phyloP scores from a whole-genome alignment of 345 rosid genomes.

The Brassica nigra region DNA sequence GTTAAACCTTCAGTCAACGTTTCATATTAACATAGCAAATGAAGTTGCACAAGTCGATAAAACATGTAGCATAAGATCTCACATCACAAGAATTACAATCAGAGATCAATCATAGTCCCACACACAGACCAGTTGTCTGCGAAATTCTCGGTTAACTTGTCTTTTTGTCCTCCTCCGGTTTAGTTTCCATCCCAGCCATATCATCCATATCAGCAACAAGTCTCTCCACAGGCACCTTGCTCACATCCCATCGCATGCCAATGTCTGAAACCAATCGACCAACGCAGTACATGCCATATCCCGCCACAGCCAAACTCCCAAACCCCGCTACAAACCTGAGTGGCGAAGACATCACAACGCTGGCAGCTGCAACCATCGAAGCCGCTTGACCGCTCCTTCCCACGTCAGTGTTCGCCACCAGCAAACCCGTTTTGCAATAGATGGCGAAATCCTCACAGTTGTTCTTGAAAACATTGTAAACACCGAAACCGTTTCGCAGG shows the following conservation, averaged over 20 bases:
- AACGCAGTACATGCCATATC: slow-evolving; percentile 37
- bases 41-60: slow-evolving; percentile 15
- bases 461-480: slow-evolving; percentile 69
- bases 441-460: slow-evolving; percentile 89
- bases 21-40: slow-evolving; percentile 19
- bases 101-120: slow-evolving; percentile 6
- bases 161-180: slow-evolving; percentile 15
- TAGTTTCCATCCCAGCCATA: slow-evolving; percentile 16
- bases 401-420: slow-evolving; percentile 57
- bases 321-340: slow-evolving; percentile 62
- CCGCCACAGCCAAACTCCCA: slow-evolving; percentile 59
- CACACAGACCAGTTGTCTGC: not conserved
- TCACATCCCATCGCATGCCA: slow-evolving; percentile 68
- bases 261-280: slow-evolving; percentile 60
- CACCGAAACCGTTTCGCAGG: slow-evolving; percentile 74
- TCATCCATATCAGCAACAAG: slow-evolving; percentile 38
- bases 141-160: slow-evolving; percentile 10
- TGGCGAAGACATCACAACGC: slow-evolving; percentile 56
- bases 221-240: slow-evolving; percentile 43
- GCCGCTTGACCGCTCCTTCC: slow-evolving; percentile 87
- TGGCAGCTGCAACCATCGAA: slow-evolving; percentile 55
- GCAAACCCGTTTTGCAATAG: slow-evolving; percentile 79
- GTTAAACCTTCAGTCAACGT: not conserved
- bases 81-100: slow-evolving; percentile 22
- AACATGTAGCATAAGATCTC: slow-evolving; percentile 5